Evolutionary conservation across 495 filamentous ascomycete species (phyloP).

Genomic region (Trichoderma parareesei): DNA sequence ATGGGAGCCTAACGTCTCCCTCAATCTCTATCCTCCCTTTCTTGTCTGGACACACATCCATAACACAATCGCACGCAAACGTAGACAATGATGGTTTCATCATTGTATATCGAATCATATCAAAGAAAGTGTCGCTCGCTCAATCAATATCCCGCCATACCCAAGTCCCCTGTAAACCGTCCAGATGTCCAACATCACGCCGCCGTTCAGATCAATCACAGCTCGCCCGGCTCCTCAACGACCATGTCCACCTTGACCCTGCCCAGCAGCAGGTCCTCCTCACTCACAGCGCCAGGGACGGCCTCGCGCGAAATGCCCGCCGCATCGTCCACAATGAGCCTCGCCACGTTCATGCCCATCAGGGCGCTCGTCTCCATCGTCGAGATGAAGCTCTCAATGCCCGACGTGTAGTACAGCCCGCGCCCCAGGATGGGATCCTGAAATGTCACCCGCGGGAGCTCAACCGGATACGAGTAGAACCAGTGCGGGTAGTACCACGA

Average conservation of each 20-base stretch:
- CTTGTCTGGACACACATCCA: no score
- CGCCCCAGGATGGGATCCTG: conserved; percentile 65
- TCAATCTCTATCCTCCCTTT: no score
- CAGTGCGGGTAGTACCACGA: conserved; percentile 64
- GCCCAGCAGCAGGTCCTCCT: not conserved
- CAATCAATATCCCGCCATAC: not conserved
- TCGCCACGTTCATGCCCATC: conserved; percentile 93
- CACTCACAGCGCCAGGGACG: not conserved
- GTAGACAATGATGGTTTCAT: not conserved
- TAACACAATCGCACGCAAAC: no score
- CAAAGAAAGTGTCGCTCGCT: conserved; percentile 1
- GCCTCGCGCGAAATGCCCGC: conserved; percentile 15
- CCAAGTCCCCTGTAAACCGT: not conserved
- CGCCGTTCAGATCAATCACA: not conserved
- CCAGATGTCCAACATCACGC: not conserved
- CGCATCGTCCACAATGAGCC: conserved; percentile 61
- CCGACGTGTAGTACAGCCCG: conserved; percentile 81
- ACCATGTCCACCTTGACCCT: not conserved
- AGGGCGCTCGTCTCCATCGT: conserved; percentile 97
- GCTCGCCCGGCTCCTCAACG: not conserved
- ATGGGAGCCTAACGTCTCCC: no score
- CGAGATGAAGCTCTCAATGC: conserved; percentile 89
- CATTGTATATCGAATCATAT: not conserved
- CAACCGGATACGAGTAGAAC: conserved; percentile 81
- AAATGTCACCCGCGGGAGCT: conserved; percentile 77